Conservation (phyloP, 2,329 filamentous ascomycete genomes). For the Salinomyces thailandicus region DNA sequence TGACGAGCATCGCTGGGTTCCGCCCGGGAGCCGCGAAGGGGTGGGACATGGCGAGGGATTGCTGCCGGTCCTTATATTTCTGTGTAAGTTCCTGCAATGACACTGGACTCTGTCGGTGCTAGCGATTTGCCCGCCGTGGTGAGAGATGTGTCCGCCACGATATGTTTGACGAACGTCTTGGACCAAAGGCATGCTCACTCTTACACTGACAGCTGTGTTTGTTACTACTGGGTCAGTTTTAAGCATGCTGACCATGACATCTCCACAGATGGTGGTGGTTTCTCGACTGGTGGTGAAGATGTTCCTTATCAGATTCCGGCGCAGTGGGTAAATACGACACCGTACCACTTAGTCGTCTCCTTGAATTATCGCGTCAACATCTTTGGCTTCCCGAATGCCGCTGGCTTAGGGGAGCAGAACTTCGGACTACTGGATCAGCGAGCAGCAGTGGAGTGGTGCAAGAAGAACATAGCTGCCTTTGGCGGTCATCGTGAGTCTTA, state of each 20-base stretch:
- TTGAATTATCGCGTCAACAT: constrained; percentile 29
- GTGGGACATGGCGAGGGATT: not conserved
- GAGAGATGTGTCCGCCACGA: too few relatives aligned
- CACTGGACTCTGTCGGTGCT: too few relatives aligned
- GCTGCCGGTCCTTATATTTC: constrained; percentile 38
- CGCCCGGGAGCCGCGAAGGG: constrained; percentile 3
- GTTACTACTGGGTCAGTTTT: too few relatives aligned
- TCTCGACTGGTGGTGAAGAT: constrained; percentile 33
- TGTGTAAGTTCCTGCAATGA: too few relatives aligned
- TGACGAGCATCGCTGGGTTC: not conserved
- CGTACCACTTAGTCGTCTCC: constrained; percentile 2
- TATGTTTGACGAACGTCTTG: too few relatives aligned
- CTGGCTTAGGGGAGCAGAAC: constrained; percentile 25
- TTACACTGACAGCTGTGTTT: too few relatives aligned
- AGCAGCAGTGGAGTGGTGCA: constrained; percentile 29
- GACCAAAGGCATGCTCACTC: too few relatives aligned
- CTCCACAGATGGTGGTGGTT: constrained; percentile 42
- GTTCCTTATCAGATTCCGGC: constrained; percentile 39
- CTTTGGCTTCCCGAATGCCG: constrained; percentile 30
- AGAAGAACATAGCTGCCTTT: constrained; percentile 31
- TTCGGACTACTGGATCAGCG: constrained; percentile 31
- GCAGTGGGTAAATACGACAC: constrained; percentile 32
- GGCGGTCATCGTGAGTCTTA: constrained; percentile 27
- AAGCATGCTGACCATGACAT: too few relatives aligned
- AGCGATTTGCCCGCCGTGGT: too few relatives aligned